Base-by-base conservation (phyloP, 1,284 basidiomycete species). In the Marasmius sp. region DNA sequence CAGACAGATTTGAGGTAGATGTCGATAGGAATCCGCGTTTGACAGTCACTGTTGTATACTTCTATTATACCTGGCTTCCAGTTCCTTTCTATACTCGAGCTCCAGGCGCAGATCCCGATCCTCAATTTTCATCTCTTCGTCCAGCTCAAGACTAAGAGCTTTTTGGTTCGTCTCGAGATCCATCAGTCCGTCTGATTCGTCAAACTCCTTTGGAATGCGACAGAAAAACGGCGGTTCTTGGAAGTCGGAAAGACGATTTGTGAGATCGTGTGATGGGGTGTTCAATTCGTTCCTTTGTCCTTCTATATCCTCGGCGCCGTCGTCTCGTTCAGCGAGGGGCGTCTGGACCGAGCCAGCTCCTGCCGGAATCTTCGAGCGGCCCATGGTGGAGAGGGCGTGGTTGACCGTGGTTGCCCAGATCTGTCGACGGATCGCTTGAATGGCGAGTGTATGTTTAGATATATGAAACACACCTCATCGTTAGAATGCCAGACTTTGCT, bases 401-500 rank as follows among this genome's bases (percentile, higher is more conserved):
- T 75, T 71, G 58, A 88, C 74, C 59, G 81, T 79, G 12, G 73
- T 69, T 1, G 67, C 49, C 8, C 77, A 75, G 33, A 87, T 75
- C 77, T 82, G n/a, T n/a, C n/a, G 57, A 33, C 41, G 60, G 16
- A 56, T 27, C 55, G 58, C 43, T 39, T 61, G 56, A 54, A 58
- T 50, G 50, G 8, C 55, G 41, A 33, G 54, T 45, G 61, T n/a
- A 55, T 64, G 1, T 47, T 36, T 48, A 53, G 36, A 59, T 18
- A 18, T 3, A 18, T 14, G 16, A 27, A 11, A 43, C 11, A 16
- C 52, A 66, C 58, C 62, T 60, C 50, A 37, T 78, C 74, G 62
- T 76, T 65, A 63, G 80, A 67, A 38, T 79, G 75, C 86, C 88
- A 91, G 3, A 79, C 85, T 66, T 83, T 88, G 45, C 81, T 82